Evolutionary conservation across 2,329 filamentous ascomycete species (phyloP).

Genomic region (Achaetomium macrosporum): DNA sequence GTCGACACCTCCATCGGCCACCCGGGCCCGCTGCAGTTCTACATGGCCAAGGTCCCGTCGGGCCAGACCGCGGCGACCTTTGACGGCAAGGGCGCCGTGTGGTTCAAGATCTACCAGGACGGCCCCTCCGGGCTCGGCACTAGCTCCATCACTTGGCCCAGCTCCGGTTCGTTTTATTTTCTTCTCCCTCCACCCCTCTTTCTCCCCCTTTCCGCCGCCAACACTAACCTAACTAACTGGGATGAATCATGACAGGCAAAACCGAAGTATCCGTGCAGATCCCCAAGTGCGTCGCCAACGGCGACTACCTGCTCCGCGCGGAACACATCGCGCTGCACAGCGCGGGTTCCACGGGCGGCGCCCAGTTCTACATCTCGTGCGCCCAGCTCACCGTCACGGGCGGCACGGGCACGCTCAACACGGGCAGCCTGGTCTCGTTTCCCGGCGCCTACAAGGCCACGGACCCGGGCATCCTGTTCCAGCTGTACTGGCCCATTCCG

Average conservation of each 20-base stretch:
- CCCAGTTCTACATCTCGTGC: conserved; percentile 32
- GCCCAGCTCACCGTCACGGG: conserved; percentile 28
- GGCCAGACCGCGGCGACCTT: conserved; percentile 34
- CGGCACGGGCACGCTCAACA: conserved; percentile 23
- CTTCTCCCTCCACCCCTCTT: no score
- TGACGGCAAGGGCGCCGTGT: conserved; percentile 35
- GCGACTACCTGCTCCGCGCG: conserved; percentile 34
- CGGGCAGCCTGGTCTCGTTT: conserved; percentile 25
- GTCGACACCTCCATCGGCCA: conserved; percentile 36
- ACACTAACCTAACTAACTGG: not conserved
- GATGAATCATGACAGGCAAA: conserved; percentile 22
- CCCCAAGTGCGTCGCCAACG: conserved; percentile 29
- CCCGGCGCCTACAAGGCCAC: conserved; percentile 28
- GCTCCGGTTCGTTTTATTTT: conserved; percentile 26
- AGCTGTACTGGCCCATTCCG: conserved; percentile 24
- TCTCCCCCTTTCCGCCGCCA: not conserved
- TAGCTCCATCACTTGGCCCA: conserved; percentile 34
- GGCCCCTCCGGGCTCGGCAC: conserved; percentile 29
- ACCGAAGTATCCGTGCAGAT: conserved; percentile 27
- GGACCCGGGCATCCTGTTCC: conserved; percentile 27
- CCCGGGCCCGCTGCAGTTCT: conserved; percentile 36
- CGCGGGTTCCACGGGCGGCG: conserved; percentile 28
- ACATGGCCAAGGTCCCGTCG: conserved; percentile 36
- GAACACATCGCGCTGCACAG: conserved; percentile 34
- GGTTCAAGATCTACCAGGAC: conserved; percentile 41